phyloP scores from a whole-genome alignment of 176 grass and related monocot species.

The Aegilops umbellulata region DNA sequence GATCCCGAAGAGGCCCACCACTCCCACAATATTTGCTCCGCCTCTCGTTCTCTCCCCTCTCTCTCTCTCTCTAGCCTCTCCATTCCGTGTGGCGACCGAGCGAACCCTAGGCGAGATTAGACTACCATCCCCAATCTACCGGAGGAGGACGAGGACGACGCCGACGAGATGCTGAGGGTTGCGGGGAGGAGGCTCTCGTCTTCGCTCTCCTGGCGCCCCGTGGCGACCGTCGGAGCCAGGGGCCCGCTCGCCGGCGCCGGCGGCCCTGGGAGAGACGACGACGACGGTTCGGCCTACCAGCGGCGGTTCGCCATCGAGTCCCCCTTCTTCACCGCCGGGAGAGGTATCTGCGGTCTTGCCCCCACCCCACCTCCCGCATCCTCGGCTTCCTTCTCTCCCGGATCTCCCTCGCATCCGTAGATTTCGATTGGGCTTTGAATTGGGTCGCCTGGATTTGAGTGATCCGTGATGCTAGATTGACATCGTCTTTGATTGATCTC shows the following conservation, averaged over 20 bases:
- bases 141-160: neutral
- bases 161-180: constrained; percentile 46
- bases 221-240: constrained; percentile 21
- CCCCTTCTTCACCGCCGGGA: constrained; percentile 32
- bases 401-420: neutral
- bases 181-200: constrained; percentile 58
- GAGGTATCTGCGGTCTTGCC: constrained; percentile 19
- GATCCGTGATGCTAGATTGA: neutral
- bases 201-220: constrained; percentile 49
- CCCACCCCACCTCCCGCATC: neutral
- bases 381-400: neutral
- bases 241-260: constrained; percentile 25
- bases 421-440: constrained; percentile 11
- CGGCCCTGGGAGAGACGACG: constrained; percentile 19
- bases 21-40: constrained; percentile 12
- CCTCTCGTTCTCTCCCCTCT: neutral
- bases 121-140: neutral
- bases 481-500: neutral
- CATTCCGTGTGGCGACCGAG: constrained; percentile 11
- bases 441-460: neutral
- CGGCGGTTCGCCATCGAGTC: constrained; percentile 35
- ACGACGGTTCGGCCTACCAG: constrained; percentile 9
- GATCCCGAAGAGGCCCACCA: neutral
- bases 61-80: neutral
- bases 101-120: constrained; percentile 37